phyloP scores from a whole-genome alignment of 345 rosid genomes.

The Salix exigua region DNA sequence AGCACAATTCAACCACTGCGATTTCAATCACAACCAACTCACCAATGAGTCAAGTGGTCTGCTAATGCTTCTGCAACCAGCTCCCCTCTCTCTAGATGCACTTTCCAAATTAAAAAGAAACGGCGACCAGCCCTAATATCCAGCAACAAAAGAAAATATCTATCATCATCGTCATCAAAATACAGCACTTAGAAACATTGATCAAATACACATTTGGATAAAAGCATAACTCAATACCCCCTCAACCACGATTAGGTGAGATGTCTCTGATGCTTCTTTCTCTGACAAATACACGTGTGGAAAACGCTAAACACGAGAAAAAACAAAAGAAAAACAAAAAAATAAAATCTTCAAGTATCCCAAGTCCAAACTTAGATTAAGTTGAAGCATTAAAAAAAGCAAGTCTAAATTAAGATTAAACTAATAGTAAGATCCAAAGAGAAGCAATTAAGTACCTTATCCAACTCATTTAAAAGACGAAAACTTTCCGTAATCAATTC shows the following conservation, averaged over 20 bases:
- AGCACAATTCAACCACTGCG: background rate
- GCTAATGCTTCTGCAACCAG: conserved; percentile 32
- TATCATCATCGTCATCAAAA: background rate
- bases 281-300: conserved; percentile 41
- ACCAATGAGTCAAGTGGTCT: conserved; percentile 35
- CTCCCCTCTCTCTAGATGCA: conserved; percentile 30
- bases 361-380: background rate
- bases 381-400: background rate
- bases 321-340: background rate
- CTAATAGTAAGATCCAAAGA: background rate
- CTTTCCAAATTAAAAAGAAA: conserved; percentile 44
- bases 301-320: conserved; percentile 35
- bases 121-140: conserved; percentile 63
- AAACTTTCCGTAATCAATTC: conserved; percentile 68
- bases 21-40: conserved; percentile 18
- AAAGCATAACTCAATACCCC: conserved; percentile 39
- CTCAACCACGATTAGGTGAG: conserved; percentile 35
- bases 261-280: conserved; percentile 8
- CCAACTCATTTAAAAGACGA: conserved; percentile 62
- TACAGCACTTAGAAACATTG: background rate
- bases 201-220: background rate
- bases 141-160: conserved; percentile 4
- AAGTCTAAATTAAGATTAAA: conserved; percentile 2
- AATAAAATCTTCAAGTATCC: too few species aligned
- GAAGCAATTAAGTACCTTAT: conserved; percentile 36